Evolutionary conservation across 129 eudicot genomes (phyloP), one percentile per base, ranked within the genome.

Genomic region (Flaveria robusta): DNA sequence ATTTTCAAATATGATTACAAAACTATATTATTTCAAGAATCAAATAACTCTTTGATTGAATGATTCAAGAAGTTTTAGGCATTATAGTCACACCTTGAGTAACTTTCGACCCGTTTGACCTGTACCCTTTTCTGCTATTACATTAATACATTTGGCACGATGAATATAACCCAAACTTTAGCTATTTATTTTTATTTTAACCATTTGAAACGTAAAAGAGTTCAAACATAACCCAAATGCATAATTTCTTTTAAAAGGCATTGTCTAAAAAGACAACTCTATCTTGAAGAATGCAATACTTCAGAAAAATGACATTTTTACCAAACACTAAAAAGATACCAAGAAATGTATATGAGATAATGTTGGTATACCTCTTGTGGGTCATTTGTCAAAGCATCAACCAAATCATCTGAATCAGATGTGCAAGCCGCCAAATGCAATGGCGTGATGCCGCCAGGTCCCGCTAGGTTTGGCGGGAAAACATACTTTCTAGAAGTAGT

Each of bases 371-470:
- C 98, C 93, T 93, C 85, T 43, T 83, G 84, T 0, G 98, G 96
- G 75, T 93, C 98, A 62, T 71, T 89, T 39, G 98, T 91, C 83
- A 93, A 72, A 39, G 83, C 81, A 76, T 93, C 98, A 59, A 93
- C 85, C 47, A 91, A 62, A 66, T 87, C 88, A 56, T 85, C 90
- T 0, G 93, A 87, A 74, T 82, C 80, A 6, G 88, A 64, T 0
- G 82, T 80, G 80, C 85, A 88, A 55, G 98, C 98, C 80, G 93
- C 97, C 83, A 93, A 74, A 83, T 93, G 98, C 65, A 93, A 79
- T 34, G 98, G 97, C 24, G 98, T 93, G 77, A 93, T 73, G 63
- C 98, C 98, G 16, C 98, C 98, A 46, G 98, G 98, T 70, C 98
- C 98, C 24, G 81, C 85, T 55, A 79, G 80, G 71, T 88, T 81